A percentile compares a stretch with the other conserved stretches of the same genome.
Evolutionary conservation across 2,329 filamentous ascomycete species (phyloP).

Genomic region (Claviceps arundinis): DNA sequence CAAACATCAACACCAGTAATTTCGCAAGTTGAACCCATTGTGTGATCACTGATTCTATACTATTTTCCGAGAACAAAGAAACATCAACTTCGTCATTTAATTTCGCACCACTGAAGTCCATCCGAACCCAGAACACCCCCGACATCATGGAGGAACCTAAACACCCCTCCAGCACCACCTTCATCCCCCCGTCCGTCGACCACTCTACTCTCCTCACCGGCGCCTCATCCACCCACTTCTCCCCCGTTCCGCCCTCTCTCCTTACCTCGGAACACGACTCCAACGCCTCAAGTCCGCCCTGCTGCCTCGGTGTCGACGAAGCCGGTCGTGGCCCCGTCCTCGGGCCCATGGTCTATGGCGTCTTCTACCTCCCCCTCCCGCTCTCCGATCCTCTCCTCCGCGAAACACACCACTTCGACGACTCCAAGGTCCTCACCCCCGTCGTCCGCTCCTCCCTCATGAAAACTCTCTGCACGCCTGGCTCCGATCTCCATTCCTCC

Average conservation of each 20-base stretch:
- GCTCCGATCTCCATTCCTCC: conserved; percentile 29
- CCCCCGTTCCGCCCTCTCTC: conserved; percentile 50
- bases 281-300: conserved; percentile 22
- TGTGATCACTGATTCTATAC: not conserved
- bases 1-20: not conserved
- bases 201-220: conserved; percentile 43
- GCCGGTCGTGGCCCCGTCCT: conserved; percentile 90
- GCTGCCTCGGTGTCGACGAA: conserved; percentile 82
- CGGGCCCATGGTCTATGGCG: conserved; percentile 61
- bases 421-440: conserved; percentile 83
- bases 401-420: conserved; percentile 74
- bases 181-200: conserved; percentile 59
- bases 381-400: conserved; percentile 63
- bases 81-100: not conserved
- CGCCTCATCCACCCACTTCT: conserved; percentile 59
- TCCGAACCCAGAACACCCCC: not conserved
- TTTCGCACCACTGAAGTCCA: not conserved
- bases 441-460: conserved; percentile 62
- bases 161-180: conserved; percentile 17
- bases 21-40: not conserved
- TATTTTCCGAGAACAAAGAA: not conserved
- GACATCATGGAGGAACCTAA: conserved; percentile 7
- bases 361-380: conserved; percentile 63
- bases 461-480: conserved; percentile 54
- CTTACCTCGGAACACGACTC: conserved; percentile 22